phyloP scores from a whole-genome alignment of 148 eudicot genomes.

The Talinum fruticosum region DNA sequence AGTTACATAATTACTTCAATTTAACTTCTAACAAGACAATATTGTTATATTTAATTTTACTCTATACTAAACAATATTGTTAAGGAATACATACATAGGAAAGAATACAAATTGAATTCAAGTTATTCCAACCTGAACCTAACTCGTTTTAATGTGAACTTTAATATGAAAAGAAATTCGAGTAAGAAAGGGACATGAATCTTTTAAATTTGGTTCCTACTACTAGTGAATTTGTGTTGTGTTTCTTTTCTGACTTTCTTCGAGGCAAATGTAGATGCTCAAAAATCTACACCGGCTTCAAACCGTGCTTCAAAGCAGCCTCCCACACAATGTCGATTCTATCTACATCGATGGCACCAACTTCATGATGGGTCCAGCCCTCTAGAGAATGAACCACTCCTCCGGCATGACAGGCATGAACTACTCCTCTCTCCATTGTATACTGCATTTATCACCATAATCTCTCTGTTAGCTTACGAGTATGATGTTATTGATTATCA shows the following conservation, averaged over 20 bases:
- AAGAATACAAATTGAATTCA: neutral
- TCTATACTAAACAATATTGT: neutral
- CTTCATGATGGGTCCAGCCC: slow-evolving; percentile 82
- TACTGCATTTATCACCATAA: slow-evolving; percentile 38
- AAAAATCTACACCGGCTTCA: slow-evolving; percentile 38
- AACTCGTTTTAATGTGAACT: no score
- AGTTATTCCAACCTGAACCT: neutral
- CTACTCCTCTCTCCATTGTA: slow-evolving; percentile 76
- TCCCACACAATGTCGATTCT: slow-evolving; percentile 70
- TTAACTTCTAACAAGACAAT: no score
- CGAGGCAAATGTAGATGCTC: neutral
- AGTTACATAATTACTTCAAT: no score
- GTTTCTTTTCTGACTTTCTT: no score
- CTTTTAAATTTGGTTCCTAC: neutral
- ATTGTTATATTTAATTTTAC: neutral
- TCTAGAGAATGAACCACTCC: slow-evolving; percentile 67
- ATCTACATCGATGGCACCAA: slow-evolving; percentile 76
- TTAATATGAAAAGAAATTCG: no score
- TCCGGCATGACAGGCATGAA: slow-evolving; percentile 87
- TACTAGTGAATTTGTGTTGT: no score
- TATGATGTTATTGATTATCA: no score
- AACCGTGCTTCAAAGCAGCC: slow-evolving; percentile 70
- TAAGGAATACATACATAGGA: neutral
- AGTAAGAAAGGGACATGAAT: neutral
- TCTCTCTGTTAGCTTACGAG: neutral